These are phyloP conservation scores for Plantago ovata DNA, from an alignment of 257 asterid species.

Conservation along the genomic window DNA sequence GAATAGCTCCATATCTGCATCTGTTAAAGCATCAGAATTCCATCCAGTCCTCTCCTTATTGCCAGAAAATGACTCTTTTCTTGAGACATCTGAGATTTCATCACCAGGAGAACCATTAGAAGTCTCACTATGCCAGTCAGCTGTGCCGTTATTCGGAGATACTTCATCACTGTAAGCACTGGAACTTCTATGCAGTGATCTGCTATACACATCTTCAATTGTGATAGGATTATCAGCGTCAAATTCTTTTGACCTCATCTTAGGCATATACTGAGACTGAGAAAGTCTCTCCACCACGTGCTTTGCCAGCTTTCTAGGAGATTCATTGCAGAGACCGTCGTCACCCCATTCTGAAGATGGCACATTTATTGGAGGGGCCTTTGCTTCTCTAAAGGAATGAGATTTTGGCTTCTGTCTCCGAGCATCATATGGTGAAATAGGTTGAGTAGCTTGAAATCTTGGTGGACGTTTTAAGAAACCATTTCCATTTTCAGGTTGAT, in stretches of 20 bases:
- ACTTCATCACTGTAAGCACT: slow-evolving; percentile 45
- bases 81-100: slow-evolving; percentile 36
- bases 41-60: slow-evolving; percentile 32
- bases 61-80: slow-evolving; percentile 33
- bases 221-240: slow-evolving; percentile 73
- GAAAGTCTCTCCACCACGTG: slow-evolving; percentile 95
- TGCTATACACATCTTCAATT: slow-evolving; percentile 71
- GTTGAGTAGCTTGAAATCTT: slow-evolving; percentile 41
- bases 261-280: slow-evolving; percentile 49
- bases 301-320: slow-evolving; percentile 81
- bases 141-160: slow-evolving; percentile 31
- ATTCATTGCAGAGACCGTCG: slow-evolving; percentile 52
- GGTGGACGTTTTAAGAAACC: slow-evolving; percentile 49
- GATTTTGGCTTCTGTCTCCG: slow-evolving; percentile 74
- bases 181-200: slow-evolving; percentile 44
- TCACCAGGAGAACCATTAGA: slow-evolving; percentile 39
- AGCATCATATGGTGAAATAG: slow-evolving; percentile 43
- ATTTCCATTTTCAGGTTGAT: slow-evolving; percentile 42
- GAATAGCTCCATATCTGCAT: slow-evolving; percentile 45
- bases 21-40: slow-evolving; percentile 28
- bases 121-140: slow-evolving; percentile 39
- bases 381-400: slow-evolving; percentile 70
- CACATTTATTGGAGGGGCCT: slow-evolving; percentile 37
- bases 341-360: slow-evolving; percentile 47
- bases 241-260: slow-evolving; percentile 47